Base-by-base conservation (phyloP, 2,329 filamentous ascomycete species). In the Epichloe gansuensis region DNA sequence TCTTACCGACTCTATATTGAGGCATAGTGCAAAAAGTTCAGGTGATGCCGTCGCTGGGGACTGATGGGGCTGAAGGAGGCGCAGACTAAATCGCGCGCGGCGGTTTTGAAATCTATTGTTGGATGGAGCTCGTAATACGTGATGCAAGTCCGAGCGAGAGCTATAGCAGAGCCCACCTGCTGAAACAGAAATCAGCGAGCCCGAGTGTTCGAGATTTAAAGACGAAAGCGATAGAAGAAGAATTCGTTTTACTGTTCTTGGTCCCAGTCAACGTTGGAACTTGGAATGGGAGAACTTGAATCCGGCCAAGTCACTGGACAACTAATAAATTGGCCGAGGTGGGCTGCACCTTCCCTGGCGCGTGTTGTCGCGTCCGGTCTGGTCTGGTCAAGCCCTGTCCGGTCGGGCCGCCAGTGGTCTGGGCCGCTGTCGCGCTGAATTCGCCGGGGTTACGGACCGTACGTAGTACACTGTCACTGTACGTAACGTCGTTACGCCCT, bases 1-100 rank as follows among this genome's bases (percentile, higher is more conserved):
- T 64, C 71, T 59, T 65, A 75, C 73, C 73, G 54, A 76, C 64
- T 53, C 74, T 70, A 57, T 75, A 75, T 51, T 68, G 61, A 55
- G 69, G 66, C 73, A 76, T 55, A 49, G 49, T 49, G 52, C 36
- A 7, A 11, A 23, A 31, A 3, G 9, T 39, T 25, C n/a, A 31
- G 25, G 21, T 27, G 45, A 5, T 23, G 34, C 6, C n/a, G 21
- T 12, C 8, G 15, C 21, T 9, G 34, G 6, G 17, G 3, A 6
- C 5, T 31, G 25, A 11, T 3, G 42, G 3, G 15, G 2, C 13
- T 13, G 23, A 27, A n/a, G 27, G 15, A 34, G 1, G 12, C 3
- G 42, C 42, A n/a, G 23, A 31, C 40, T 12, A n/a, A 13, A 25
- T 7, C 13, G 7, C n/a, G 41, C 13, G 23, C 11, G n/a, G 34